Evolutionary conservation across 2,329 filamentous ascomycete genomes (phyloP), one percentile per base, ranked within the genome.

Genomic region (Blastomyces percursus): DNA sequence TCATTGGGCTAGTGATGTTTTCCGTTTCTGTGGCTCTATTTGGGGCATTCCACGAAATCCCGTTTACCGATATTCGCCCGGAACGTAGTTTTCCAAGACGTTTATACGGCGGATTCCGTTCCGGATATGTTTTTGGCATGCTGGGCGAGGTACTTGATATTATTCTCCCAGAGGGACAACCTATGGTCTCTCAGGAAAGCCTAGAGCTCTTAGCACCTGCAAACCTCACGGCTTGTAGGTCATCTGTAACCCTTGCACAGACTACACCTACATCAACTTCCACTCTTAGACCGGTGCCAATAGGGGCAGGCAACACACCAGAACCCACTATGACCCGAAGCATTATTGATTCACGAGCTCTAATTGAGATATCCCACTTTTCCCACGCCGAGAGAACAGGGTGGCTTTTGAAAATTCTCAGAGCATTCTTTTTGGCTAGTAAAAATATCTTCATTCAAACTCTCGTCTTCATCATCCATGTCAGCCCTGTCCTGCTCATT

Each of bases 21-120:
- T 67, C 68, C 27, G 11, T 69, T 12, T 61, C 62, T 7, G 60
- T 66, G 40, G 69, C 66, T 44, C 55, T 71, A 32, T 67, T 68
- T 59, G 67, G 68, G 4, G 56, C 35, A 24, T 63, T 51, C 55
- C 64, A 66, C 2, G 48, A 60, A n/a, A 55, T 62, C 24, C 63
- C 62, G 3, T 19, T 64, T 1, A 59, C 59, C 8, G 30, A 60
- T 27, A 62, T 63, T 51, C 52, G 21, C 9, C 60, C 60, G 30
- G 58, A 58, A 30, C 48, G 52, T n/a, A 52, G 60, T 40, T 61
- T 60, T 59, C 51, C 61, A n/a, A n/a, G 61, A 19, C 63, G 61
- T 24, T n/a, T 66, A 21, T 59, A 42, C 9, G 59, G 60, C 14
- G 63, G 51, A 16, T 56, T 62, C 55, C 51, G 60, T 42, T 51